A percentile compares a stretch with the other conserved stretches of the same genome.
Evolutionary conservation across 345 rosid species (phyloP).

Genomic region (Aurinia saxatilis): DNA sequence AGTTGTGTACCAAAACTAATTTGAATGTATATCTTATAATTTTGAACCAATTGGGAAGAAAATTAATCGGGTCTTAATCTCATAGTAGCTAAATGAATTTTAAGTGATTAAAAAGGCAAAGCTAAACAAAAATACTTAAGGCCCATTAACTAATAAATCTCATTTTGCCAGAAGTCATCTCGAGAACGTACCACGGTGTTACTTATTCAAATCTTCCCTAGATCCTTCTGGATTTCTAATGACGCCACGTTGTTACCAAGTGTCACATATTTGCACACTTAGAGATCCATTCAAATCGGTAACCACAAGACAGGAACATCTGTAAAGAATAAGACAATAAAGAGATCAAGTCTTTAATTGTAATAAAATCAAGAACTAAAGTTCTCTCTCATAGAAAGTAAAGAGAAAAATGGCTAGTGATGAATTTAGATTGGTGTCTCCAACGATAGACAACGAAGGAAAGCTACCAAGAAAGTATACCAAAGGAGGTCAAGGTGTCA

Average conservation of each 20-base stretch:
- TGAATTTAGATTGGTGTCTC: slow-evolving; percentile 54
- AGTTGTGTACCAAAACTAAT: not conserved
- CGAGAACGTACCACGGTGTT: not conserved
- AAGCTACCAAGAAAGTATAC: slow-evolving; percentile 66
- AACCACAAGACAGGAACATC: not conserved
- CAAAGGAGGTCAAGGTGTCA: slow-evolving; percentile 62
- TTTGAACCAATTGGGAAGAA: too few relatives aligned
- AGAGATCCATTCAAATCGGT: not conserved
- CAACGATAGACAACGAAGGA: slow-evolving; percentile 46
- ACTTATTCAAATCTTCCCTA: not conserved
- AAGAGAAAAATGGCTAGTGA: slow-evolving; percentile 35
- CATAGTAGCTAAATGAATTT: too few relatives aligned
- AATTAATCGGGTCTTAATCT: too few relatives aligned
- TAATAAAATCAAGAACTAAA: not conserved
- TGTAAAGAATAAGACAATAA: too few relatives aligned
- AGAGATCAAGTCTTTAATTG: not conserved
- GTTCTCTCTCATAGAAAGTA: not conserved
- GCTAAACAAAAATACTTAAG: not conserved
- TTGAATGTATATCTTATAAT: too few relatives aligned
- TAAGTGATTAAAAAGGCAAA: not conserved
- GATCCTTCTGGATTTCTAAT: not conserved
- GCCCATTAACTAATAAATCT: not conserved
- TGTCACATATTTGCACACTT: not conserved
- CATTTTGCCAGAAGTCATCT: not conserved
- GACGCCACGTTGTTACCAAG: not conserved